These are phyloP conservation scores for Aspergillus hiratsukae DNA, from an alignment of 2,329 filamentous ascomycete species.

Conservation along the genomic window DNA sequence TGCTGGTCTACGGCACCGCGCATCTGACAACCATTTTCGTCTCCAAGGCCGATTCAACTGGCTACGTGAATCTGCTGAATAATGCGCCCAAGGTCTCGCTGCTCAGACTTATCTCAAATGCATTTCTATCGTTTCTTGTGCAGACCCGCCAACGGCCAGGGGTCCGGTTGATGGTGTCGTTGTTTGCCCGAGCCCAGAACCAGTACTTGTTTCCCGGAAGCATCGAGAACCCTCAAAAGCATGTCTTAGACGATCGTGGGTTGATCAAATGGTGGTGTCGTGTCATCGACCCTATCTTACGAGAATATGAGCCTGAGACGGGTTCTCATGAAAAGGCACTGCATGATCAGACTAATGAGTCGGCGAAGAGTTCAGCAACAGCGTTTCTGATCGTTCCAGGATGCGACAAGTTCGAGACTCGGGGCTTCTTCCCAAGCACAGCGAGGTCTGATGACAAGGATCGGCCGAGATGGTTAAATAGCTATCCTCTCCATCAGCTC, in stretches of 20 bases:
- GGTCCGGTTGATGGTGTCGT: constrained; percentile 70
- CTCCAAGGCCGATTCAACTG: constrained; percentile 94
- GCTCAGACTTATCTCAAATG: constrained; percentile 62
- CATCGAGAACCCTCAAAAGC: constrained; percentile 76
- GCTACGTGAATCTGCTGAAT: constrained; percentile 67
- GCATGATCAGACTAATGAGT: constrained; percentile 26
- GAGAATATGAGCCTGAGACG: constrained; percentile 41
- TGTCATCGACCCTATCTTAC: constrained; percentile 72
- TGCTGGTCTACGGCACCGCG: constrained; percentile 79
- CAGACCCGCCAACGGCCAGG: constrained; percentile 60
- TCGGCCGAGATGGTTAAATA: constrained; percentile 48
- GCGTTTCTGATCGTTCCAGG: constrained; percentile 86
- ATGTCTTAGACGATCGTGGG: constrained; percentile 84
- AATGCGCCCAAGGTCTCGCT: constrained; percentile 64
- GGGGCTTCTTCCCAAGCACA: constrained; percentile 66
- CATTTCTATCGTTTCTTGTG: constrained; percentile 73
- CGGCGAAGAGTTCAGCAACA: constrained; percentile 46
- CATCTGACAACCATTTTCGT: constrained; percentile 85
- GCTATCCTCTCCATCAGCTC: constrained; percentile 70
- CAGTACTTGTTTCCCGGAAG: constrained; percentile 96
- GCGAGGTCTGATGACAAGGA: constrained; percentile 36
- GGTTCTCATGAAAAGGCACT: constrained; percentile 27
- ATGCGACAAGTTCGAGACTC: constrained; percentile 73
- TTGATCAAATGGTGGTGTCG: constrained; percentile 96
- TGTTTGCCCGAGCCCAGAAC: constrained; percentile 87